Evolutionary conservation across 306 rosid species (phyloP).

Genomic region (Sicyos edulis): DNA sequence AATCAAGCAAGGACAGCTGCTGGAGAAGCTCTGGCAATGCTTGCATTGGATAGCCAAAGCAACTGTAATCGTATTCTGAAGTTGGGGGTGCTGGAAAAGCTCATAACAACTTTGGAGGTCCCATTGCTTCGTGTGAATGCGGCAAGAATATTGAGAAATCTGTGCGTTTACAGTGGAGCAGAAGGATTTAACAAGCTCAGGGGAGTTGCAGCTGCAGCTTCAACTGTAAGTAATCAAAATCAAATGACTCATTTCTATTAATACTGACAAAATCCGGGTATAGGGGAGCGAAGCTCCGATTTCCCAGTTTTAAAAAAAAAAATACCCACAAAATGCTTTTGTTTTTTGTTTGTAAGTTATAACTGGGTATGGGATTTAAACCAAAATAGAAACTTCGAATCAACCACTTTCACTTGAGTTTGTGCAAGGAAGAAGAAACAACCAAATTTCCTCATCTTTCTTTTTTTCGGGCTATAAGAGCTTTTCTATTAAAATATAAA

Average conservation of each 20-base stretch:
- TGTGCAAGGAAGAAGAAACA: slow-evolving; percentile 1
- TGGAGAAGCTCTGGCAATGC: slow-evolving; percentile 91
- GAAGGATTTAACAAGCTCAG: slow-evolving; percentile 50
- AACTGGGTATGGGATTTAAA: neutral
- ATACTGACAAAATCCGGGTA: too few relatives aligned
- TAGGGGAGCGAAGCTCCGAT: too few relatives aligned
- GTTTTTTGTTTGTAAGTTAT: neutral
- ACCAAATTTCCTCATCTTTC: neutral
- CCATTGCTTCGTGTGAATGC: slow-evolving; percentile 58
- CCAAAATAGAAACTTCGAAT: neutral
- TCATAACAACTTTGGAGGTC: slow-evolving; percentile 43
- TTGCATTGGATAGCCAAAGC: slow-evolving; percentile 67
- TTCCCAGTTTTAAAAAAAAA: too few relatives aligned
- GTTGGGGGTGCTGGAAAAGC: slow-evolving; percentile 43
- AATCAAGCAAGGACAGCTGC: slow-evolving; percentile 46
- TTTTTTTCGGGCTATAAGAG: neutral
- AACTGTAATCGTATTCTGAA: slow-evolving; percentile 63
- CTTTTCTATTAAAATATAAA: too few relatives aligned
- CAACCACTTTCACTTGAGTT: neutral
- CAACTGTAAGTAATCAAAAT: slow-evolving; percentile 53
- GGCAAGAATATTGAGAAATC: slow-evolving; percentile 74
- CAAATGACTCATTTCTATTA: neutral
- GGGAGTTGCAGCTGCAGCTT: slow-evolving; percentile 54
- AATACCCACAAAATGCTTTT: neutral
- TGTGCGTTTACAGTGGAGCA: slow-evolving; percentile 57